Evolutionary conservation across 768 basidiomycete genomes (phyloP).

Genomic region (Calocera cornea): DNA sequence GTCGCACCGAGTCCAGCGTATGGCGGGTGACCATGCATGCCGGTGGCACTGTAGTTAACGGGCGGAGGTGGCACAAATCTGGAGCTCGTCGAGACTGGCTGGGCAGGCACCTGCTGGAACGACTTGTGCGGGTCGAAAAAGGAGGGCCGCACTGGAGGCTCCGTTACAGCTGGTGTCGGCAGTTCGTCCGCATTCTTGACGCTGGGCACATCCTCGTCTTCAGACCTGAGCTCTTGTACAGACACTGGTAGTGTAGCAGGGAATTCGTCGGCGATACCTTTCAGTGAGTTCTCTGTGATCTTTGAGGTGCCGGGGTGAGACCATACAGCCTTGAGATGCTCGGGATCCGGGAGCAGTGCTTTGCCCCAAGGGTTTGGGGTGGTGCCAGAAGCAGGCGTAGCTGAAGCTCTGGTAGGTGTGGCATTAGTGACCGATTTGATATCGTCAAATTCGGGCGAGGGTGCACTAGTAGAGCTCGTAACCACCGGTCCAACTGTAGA

Average conservation of each 20-base stretch:
- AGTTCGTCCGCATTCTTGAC: conserved; percentile 48
- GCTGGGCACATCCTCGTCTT: conserved; percentile 44
- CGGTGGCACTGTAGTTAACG: not conserved
- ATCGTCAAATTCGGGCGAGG: not conserved
- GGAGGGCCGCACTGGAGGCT: conserved; percentile 58
- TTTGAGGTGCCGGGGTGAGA: conserved; percentile 43
- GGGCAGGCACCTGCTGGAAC: conserved; percentile 67
- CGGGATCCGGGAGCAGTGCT: conserved; percentile 56
- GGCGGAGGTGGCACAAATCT: not conserved
- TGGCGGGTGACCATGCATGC: not conserved
- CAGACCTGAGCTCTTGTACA: conserved; percentile 73
- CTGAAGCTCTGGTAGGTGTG: not conserved
- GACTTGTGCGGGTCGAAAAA: conserved; percentile 71
- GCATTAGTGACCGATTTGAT: not conserved
- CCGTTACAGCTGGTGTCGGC: conserved; percentile 29
- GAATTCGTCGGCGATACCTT: conserved; percentile 72
- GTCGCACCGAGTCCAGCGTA: not conserved
- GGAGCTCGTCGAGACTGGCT: conserved; percentile 1
- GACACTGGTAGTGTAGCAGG: conserved; percentile 59
- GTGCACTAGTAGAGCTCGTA: not conserved
- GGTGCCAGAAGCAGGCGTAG: not conserved
- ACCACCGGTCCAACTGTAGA: not conserved
- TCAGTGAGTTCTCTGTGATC: conserved; percentile 60
- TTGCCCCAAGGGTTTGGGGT: conserved; percentile 17
- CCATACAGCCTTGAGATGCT: conserved; percentile 75